These are phyloP conservation scores for Hydnum rufescens DNA, from an alignment of 768 basidiomycete genomes.

Conservation along the genomic window DNA sequence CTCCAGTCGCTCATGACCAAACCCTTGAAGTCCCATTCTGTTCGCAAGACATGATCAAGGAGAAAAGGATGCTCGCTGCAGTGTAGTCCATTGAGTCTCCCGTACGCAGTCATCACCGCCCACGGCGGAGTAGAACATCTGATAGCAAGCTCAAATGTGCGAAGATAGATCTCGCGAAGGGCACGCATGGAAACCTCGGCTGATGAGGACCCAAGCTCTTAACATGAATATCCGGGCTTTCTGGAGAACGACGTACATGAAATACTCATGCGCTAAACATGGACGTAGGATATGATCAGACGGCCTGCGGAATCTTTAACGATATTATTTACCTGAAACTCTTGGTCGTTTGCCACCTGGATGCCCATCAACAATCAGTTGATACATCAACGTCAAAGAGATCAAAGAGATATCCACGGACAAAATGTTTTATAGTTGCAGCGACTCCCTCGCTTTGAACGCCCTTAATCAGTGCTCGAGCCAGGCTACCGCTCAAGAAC, in stretches of 20 bases:
- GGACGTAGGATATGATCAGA: background rate
- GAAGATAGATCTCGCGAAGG: constrained; percentile 50
- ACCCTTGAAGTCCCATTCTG: constrained; percentile 47
- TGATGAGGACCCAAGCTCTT: background rate
- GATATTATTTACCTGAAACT: constrained; percentile 14
- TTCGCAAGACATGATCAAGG: constrained; percentile 32
- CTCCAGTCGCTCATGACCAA: constrained; percentile 43
- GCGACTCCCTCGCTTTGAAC: constrained; percentile 61
- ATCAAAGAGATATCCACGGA: too few relatives aligned
- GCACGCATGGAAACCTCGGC: constrained; percentile 39
- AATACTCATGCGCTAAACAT: background rate
- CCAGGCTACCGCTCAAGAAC: constrained; percentile 44
- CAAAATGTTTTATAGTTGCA: constrained; percentile 64
- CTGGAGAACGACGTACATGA: background rate
- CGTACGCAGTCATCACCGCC: background rate
- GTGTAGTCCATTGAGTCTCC: constrained; percentile 21
- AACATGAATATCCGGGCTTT: constrained; percentile 25
- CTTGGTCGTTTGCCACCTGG: constrained; percentile 39
- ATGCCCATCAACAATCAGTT: background rate
- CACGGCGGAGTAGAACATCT: background rate
- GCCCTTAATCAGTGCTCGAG: constrained; percentile 56
- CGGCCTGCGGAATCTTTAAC: background rate
- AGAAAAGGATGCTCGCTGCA: constrained; percentile 33
- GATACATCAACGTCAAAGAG: too few relatives aligned
- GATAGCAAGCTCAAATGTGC: constrained; percentile 25